Evolutionary conservation across 1,284 basidiomycete species (phyloP).

Genomic region (Mrakiaceae sp.): DNA sequence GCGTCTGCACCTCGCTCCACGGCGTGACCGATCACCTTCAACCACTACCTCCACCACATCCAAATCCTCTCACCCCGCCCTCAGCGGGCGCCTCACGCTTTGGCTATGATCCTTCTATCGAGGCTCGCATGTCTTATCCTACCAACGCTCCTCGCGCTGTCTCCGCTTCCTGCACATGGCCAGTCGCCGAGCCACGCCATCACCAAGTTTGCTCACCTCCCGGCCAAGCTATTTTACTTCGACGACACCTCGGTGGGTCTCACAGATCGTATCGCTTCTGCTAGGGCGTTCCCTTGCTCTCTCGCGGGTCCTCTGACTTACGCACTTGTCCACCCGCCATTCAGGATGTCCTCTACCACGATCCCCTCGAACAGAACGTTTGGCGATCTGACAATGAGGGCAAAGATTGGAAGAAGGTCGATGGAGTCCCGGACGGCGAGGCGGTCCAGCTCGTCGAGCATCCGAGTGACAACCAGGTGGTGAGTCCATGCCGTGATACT

Average conservation of each 20-base stretch:
- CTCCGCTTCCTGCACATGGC: not conserved
- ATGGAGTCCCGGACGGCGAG: slow-evolving; percentile 50
- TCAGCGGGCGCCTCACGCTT: not conserved
- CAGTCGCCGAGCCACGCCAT: slow-evolving; percentile 15
- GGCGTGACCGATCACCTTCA: not conserved
- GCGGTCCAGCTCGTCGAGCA: slow-evolving; percentile 72
- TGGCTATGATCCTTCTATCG: no score
- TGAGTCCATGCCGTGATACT: slow-evolving; percentile 33
- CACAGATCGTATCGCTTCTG: not conserved
- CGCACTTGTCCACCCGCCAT: slow-evolving; percentile 4
- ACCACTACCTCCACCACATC: not conserved
- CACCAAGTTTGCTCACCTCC: slow-evolving; percentile 5
- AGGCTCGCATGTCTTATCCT: no score
- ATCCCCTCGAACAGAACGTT: slow-evolving; percentile 54
- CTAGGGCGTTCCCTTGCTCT: not conserved
- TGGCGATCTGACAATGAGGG: slow-evolving; percentile 84
- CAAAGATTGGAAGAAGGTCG: slow-evolving; percentile 57
- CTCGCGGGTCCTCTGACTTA: not conserved
- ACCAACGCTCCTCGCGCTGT: no score
- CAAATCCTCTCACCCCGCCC: not conserved
- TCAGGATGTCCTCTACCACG: slow-evolving; percentile 73
- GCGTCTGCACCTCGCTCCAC: no score
- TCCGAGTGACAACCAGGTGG: slow-evolving; percentile 66
- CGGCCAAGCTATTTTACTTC: slow-evolving; percentile 62
- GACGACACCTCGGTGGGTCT: slow-evolving; percentile 66